Base-by-base conservation (phyloP, 2,329 filamentous ascomycete genomes). In the Epichloe hybrida region DNA sequence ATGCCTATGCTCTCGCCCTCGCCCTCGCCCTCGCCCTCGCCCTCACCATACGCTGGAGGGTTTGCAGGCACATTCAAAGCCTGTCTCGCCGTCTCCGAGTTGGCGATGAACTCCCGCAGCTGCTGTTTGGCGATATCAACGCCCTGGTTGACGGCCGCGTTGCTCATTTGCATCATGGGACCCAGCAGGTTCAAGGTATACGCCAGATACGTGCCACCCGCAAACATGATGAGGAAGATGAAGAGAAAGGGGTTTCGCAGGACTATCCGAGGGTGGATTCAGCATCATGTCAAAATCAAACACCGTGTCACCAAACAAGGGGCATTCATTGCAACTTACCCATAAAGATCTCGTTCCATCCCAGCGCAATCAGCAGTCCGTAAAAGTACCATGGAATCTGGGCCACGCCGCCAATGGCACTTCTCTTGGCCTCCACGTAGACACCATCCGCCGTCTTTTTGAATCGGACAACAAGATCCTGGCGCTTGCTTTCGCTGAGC, bases 371-470 rank as follows among this genome's bases (percentile, higher is more conserved):
- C 51, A 98, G 74, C 51, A 97, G 67, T 41, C 81, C 88, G 61
- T 96, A 98, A 68, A 98, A 96, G 69, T 96, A 97, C 54, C 95
- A 71, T 5, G 93, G 93, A 47, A 98, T 83, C 67, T 96, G 90
- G 4, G 90, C 87, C 60, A 98, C 87, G 52, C 91, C 90, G 50
- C 93, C 93, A 64, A 98, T 94, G 41, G 93, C 93, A 64, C 91
- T 90, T 52, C 93, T 81, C 76, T 98, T 98, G 47, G 93, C 93
- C 71, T 98, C 93, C 41, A 98, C 90, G 61, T 95, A 98, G 4
- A 98, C 91, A 7, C 90, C 93, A 64, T 98, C 93, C 1, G 93
- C 93, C 37, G 88, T 93, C 77, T 97, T 97, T 77, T 96, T 97
- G 77, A 98, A 98, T 50, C 93, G 80, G 13, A 95, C 85, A 9